Evolutionary conservation across 108 stramenopile species (phyloP).

Genomic region (Thalassiosira profunda): DNA sequence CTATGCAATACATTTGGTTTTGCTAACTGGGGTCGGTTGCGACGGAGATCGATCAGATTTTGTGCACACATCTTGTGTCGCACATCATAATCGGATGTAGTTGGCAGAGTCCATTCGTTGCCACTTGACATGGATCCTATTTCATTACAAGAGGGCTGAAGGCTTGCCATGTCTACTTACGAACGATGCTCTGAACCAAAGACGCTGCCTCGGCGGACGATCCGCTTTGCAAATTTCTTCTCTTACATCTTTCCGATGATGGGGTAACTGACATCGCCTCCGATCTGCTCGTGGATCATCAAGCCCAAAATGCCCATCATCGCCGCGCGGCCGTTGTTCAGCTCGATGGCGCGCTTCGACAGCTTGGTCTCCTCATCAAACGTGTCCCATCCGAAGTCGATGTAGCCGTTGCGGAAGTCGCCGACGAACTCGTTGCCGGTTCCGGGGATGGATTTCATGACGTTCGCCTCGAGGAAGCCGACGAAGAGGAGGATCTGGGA

Average conservation of each 20-base stretch:
- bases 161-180: too few species aligned
- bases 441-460: slow-evolving; percentile 36
- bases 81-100: background rate
- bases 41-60: too few species aligned
- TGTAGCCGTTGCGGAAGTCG: slow-evolving; percentile 86
- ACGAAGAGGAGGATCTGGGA: slow-evolving; percentile 34
- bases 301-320: slow-evolving; percentile 67
- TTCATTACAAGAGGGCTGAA: too few species aligned
- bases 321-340: slow-evolving; percentile 92
- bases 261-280: slow-evolving; percentile 50
- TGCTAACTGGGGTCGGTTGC: too few species aligned
- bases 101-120: too few species aligned
- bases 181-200: too few species aligned
- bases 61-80: too few species aligned
- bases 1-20: background rate
- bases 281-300: slow-evolving; percentile 71
- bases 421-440: slow-evolving; percentile 54
- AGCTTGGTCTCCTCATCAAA: slow-evolving; percentile 79
- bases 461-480: slow-evolving; percentile 19
- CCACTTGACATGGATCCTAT: too few species aligned
- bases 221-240: too few species aligned
- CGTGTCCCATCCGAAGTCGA: slow-evolving; percentile 85
- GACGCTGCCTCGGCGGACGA: too few species aligned
- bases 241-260: slow-evolving; percentile 61
- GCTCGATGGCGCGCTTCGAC: slow-evolving; percentile 87